phyloP scores from a whole-genome alignment of 176 grass and related monocot species.

The Paspalum notatum region DNA sequence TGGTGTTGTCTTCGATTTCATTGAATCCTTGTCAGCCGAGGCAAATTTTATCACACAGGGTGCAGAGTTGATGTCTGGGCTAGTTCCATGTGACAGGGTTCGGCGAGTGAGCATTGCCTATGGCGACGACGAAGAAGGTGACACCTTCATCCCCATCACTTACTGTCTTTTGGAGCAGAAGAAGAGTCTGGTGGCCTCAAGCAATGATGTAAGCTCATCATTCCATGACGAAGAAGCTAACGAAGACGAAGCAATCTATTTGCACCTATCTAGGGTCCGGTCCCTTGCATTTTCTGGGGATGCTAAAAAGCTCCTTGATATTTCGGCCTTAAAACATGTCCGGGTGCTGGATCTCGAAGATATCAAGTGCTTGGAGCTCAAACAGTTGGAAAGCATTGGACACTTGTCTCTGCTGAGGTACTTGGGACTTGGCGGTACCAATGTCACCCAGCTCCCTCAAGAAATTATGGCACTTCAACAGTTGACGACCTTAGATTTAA shows the following conservation, averaged over 20 bases:
- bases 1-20: constrained; percentile 20
- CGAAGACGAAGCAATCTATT: neutral
- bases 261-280: constrained; percentile 18
- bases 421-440: constrained; percentile 25
- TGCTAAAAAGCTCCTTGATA: constrained; percentile 6
- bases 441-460: constrained; percentile 35
- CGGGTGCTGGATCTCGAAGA: constrained; percentile 43
- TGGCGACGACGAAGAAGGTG: constrained; percentile 1
- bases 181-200: neutral
- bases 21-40: neutral
- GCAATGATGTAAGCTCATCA: no score
- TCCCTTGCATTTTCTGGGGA: constrained; percentile 24
- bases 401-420: constrained; percentile 31
- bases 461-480: constrained; percentile 22
- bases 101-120: constrained; percentile 20
- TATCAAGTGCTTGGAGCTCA: neutral
- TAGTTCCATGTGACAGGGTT: constrained; percentile 10
- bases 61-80: neutral
- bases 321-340: neutral
- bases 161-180: constrained; percentile 14
- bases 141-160: neutral
- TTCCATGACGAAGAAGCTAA: no score
- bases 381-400: constrained; percentile 18
- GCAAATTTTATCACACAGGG: constrained; percentile 12
- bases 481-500: neutral